Evolutionary conservation across 768 basidiomycete genomes (phyloP).

Genomic region (Tulasnella sp.): DNA sequence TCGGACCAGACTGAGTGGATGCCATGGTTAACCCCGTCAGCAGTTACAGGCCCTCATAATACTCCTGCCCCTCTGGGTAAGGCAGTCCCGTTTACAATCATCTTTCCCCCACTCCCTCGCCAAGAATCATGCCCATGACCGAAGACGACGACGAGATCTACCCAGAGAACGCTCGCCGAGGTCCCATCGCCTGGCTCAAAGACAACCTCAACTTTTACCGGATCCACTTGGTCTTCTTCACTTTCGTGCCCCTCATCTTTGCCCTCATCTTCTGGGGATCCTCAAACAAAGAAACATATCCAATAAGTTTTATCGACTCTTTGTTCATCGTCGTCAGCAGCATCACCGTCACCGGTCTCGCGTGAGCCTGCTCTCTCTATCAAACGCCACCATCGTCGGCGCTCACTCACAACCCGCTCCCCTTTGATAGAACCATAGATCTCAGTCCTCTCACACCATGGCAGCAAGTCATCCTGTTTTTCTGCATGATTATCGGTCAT

Average conservation of each 20-base stretch:
- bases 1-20: not conserved
- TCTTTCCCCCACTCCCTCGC: not conserved
- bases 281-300: not conserved
- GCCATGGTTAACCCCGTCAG: not conserved
- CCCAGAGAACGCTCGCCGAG: not conserved
- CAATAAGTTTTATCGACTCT: slow-evolving; percentile 69
- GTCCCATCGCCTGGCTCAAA: slow-evolving; percentile 1
- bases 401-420: not conserved
- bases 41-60: not conserved
- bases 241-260: slow-evolving; percentile 70
- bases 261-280: slow-evolving; percentile 71
- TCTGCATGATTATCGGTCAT: slow-evolving; percentile 74
- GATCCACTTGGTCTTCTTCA: slow-evolving; percentile 48
- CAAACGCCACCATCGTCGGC: not conserved
- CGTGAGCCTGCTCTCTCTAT: slow-evolving; percentile 9
- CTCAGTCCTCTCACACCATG: slow-evolving; percentile 33
- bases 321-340: slow-evolving; percentile 74
- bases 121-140: not conserved
- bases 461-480: slow-evolving; percentile 45
- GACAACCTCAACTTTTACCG: slow-evolving; percentile 49
- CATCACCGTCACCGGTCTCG: slow-evolving; percentile 58
- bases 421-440: slow-evolving; percentile 29
- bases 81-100: slow-evolving; percentile 9
- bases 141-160: not conserved
- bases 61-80: slow-evolving; percentile 15